These are phyloP conservation scores for Ganoderma boninense DNA, from an alignment of 1,284 basidiomycete species.

Conservation along the genomic window DNA sequence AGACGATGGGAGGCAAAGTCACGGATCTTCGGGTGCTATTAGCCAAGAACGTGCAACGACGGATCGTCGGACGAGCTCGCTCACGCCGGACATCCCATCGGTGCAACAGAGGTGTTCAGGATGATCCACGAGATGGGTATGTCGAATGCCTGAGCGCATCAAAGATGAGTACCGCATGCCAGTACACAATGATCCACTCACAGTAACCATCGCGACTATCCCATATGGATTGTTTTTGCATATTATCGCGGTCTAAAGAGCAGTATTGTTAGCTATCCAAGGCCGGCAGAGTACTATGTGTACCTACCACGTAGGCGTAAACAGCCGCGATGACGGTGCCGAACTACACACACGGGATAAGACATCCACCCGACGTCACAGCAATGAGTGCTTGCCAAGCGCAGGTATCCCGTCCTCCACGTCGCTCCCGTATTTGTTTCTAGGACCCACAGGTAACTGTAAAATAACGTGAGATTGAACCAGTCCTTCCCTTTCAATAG, in stretches of 20 bases:
- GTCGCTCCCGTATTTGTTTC: slow-evolving; percentile 62
- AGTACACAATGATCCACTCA: slow-evolving; percentile 33
- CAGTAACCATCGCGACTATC: slow-evolving; percentile 52
- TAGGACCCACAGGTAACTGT: slow-evolving; percentile 57
- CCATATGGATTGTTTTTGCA: slow-evolving; percentile 54
- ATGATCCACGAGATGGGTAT: slow-evolving; percentile 58
- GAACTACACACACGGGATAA: slow-evolving; percentile 38
- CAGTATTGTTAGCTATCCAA: not conserved
- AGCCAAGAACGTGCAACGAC: slow-evolving; percentile 1
- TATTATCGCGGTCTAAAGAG: slow-evolving; percentile 50
- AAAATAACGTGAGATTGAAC: not conserved
- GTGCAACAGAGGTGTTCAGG: slow-evolving; percentile 48
- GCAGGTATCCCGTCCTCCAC: slow-evolving; percentile 56
- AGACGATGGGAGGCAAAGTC: slow-evolving; percentile 55
- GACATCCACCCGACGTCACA: too few species aligned
- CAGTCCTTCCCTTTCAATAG: not conserved
- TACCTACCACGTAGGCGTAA: slow-evolving; percentile 55
- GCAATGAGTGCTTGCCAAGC: slow-evolving; percentile 46
- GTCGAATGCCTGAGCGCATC: slow-evolving; percentile 48
- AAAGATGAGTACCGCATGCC: not conserved
- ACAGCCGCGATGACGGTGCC: slow-evolving; percentile 56
- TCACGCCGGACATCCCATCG: slow-evolving; percentile 56
- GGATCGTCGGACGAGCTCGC: slow-evolving; percentile 23
- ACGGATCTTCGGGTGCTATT: slow-evolving; percentile 45
- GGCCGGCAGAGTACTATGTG: not conserved